These are phyloP conservation scores for Dictyostelium discoideum DNA, from an alignment of 78 protist genomes.

Conservation along the genomic window DNA sequence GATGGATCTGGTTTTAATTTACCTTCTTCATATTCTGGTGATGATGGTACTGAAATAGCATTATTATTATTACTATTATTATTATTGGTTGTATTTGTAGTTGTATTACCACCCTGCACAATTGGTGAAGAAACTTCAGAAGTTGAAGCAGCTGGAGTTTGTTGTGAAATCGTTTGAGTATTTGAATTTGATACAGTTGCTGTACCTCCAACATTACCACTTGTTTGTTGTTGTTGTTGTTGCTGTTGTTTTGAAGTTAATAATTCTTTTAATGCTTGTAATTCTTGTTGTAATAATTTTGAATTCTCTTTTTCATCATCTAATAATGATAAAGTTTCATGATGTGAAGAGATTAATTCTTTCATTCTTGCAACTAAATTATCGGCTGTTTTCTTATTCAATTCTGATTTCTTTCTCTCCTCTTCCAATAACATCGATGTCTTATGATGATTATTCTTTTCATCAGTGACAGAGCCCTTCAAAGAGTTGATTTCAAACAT, in stretches of 20 bases:
- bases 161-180: not conserved
- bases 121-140: slow-evolving; percentile 22
- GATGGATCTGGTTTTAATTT: slow-evolving; percentile 31
- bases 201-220: not conserved
- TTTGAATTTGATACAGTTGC: not conserved
- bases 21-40: slow-evolving; percentile 27
- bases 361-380: slow-evolving; percentile 70
- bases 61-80: not conserved
- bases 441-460: slow-evolving; percentile 56
- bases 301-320: slow-evolving; percentile 72
- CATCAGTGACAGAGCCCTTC: not conserved
- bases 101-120: not conserved
- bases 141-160: slow-evolving; percentile 2
- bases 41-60: not conserved
- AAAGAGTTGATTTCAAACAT: slow-evolving; percentile 44
- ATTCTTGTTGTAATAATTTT: slow-evolving; percentile 13
- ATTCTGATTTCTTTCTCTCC: slow-evolving; percentile 57
- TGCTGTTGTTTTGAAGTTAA: not conserved
- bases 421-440: slow-evolving; percentile 32
- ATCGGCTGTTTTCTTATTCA: slow-evolving; percentile 69
- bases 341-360: slow-evolving; percentile 66
- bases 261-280: slow-evolving; percentile 36
- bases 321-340: slow-evolving; percentile 52
- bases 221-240: not conserved
- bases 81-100: not conserved